Base-by-base conservation (phyloP, 371 early-diverging fungal genomes). In the Saksenaea oblongispora region DNA sequence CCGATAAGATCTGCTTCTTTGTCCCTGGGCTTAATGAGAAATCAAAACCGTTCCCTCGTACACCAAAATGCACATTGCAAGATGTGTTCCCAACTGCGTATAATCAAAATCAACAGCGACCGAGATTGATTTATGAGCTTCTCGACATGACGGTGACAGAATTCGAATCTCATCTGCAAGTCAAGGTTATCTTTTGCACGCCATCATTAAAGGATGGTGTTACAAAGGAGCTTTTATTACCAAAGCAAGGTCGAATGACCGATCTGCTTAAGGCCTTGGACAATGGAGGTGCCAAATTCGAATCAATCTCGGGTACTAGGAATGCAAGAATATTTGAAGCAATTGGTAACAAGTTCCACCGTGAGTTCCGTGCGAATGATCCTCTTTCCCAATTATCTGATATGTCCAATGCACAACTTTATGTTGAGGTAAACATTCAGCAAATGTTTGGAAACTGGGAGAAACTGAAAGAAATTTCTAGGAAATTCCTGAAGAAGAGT, bases 101-200 rank as follows among this genome's bases (percentile, higher is more conserved):
- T 51, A 18, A 24, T 14, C 62, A 41, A 22, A n/a, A 22, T 2
- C 28, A 34, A 9, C 36, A 36, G 17, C 59, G 61, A 37, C 39
- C 62, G 3, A 65, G 60, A 17, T 34, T 96, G 10, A 84, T 80
- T 60, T 98, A 95, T 70, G 97, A 98, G 67, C 82, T 91, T 34
- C 63, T 96, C 59, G 91, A 94, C 37, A 80, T 95, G 18, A 84
- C 86, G 17, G 74, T 96, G 37, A 75, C 79, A 10, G 95, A 96
- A 68, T 78, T 95, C 31, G 96, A 97, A 61, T 85, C 78, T 44
- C 94, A 93, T 70, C 86, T 88, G 36, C 57, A 54, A 34, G 62
- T 92, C 17, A 81, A 82, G 28, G 83, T 92, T 1, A 80, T 74
- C 1, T 82, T 82, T 59, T 80, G 89, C 28, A 84, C 86, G 3